Percentiles rank a stretch among this genome's conserved stretches.
phyloP scores from a whole-genome alignment of 1,284 basidiomycete species.

The Microbotryum lychnidis-dioicae region DNA sequence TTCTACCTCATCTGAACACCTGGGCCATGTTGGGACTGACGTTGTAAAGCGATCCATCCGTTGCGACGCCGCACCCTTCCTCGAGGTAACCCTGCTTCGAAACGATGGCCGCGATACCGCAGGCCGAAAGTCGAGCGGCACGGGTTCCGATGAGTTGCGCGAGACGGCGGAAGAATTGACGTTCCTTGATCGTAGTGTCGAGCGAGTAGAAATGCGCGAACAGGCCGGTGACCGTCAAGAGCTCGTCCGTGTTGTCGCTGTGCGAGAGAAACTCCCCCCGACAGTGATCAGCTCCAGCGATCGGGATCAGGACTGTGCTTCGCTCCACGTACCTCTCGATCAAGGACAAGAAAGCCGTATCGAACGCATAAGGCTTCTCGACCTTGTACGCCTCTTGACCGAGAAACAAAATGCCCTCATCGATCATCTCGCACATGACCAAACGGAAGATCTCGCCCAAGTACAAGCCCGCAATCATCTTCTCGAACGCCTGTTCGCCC shows the following conservation, averaged over 20 bases:
- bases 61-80: conserved; percentile 70
- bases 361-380: conserved; percentile 51
- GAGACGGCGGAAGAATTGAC: conserved; percentile 88
- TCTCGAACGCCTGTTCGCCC: conserved; percentile 89
- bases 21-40: conserved; percentile 46
- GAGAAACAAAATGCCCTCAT: conserved; percentile 91
- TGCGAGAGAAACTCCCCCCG: background rate
- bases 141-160: conserved; percentile 74
- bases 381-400: conserved; percentile 60
- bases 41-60: conserved; percentile 87
- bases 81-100: conserved; percentile 85
- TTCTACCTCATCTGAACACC: background rate
- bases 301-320: background rate
- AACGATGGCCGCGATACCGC: conserved; percentile 89
- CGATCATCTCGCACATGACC: conserved; percentile 89
- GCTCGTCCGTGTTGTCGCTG: conserved; percentile 94
- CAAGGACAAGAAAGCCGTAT: conserved; percentile 91
- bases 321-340: conserved; percentile 67
- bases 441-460: conserved; percentile 92
- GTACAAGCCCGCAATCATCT: conserved; percentile 97
- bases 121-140: conserved; percentile 77
- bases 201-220: conserved; percentile 84
- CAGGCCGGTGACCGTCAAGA: conserved; percentile 90
- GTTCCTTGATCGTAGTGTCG: conserved; percentile 86
- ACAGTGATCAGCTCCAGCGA: background rate